Evolutionary conservation across 2,329 filamentous ascomycete genomes (phyloP).

Genomic region (Xylaria sp.): DNA sequence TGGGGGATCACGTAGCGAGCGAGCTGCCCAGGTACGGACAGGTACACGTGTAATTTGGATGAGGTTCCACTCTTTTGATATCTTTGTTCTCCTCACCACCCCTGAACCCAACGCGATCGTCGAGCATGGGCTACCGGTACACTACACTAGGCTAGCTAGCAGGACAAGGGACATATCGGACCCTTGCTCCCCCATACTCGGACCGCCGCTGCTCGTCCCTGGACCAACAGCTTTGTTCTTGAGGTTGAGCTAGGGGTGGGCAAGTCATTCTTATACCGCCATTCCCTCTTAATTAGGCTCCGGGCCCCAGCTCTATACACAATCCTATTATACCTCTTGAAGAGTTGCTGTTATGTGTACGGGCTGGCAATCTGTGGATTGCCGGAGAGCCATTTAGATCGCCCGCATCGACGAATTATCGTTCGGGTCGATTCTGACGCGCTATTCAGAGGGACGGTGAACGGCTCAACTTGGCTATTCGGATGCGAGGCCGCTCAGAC

Average conservation of each 20-base stretch:
- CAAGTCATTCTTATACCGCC: slow-evolving; percentile 21
- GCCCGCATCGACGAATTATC: not conserved
- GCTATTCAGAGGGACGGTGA: not conserved
- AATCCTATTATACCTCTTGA: slow-evolving; percentile 2
- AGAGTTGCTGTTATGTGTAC: not conserved
- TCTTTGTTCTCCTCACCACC: slow-evolving; percentile 24
- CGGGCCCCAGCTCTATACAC: not conserved
- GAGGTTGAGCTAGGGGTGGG: slow-evolving; percentile 14
- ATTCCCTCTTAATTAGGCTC: slow-evolving; percentile 8
- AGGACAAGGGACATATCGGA: slow-evolving; percentile 9
- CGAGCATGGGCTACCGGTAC: not conserved
- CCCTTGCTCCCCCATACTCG: slow-evolving; percentile 9
- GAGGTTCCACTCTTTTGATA: slow-evolving; percentile 27
- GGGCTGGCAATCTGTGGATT: not conserved
- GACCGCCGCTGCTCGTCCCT: not conserved
- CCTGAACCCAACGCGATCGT: slow-evolving; percentile 24
- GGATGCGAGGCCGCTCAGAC: not conserved
- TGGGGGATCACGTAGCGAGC: slow-evolving; percentile 5
- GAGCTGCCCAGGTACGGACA: slow-evolving; percentile 5
- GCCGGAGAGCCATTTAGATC: not conserved
- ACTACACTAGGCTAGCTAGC: not conserved
- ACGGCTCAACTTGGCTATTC: not conserved
- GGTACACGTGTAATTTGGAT: slow-evolving; percentile 27
- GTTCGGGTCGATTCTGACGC: not conserved
- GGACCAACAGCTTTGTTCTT: slow-evolving; percentile 6